Conservation (phyloP, 2,329 filamentous ascomycete genomes). For the Drechslerella coelobrocha region DNA sequence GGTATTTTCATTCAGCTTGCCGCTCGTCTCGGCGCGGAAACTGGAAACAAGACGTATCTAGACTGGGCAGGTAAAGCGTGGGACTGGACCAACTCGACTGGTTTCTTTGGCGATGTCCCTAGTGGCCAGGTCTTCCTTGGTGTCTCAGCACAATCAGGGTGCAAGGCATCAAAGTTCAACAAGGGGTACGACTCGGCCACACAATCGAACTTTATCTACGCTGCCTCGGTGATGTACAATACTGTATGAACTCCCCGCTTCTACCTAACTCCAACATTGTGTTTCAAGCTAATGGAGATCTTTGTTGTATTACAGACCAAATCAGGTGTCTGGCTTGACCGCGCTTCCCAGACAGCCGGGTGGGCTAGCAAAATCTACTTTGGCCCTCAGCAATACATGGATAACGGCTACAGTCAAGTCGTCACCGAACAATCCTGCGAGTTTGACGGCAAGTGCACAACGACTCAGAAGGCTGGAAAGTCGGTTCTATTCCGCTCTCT, state of each 20-base stretch:
- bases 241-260: constrained; percentile 56
- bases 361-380: constrained; percentile 25
- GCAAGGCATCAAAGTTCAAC: constrained; percentile 64
- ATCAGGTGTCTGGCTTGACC: constrained; percentile 19
- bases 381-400: constrained; percentile 57
- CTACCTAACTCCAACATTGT: not conserved
- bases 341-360: not conserved
- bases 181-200: constrained; percentile 70
- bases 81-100: constrained; percentile 68
- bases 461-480: constrained; percentile 72
- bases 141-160: constrained; percentile 61
- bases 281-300: not conserved
- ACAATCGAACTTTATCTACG: constrained; percentile 70
- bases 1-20: constrained; percentile 74
- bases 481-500: constrained; percentile 65
- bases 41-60: constrained; percentile 77
- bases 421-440: constrained; percentile 74
- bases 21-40: constrained; percentile 76
- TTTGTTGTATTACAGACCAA: constrained; percentile 15
- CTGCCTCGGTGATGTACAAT: constrained; percentile 70
- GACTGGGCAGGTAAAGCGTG: constrained; percentile 78
- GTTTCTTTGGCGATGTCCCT: constrained; percentile 68
- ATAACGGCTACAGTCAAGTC: constrained; percentile 58
- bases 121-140: constrained; percentile 61
- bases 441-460: constrained; percentile 62